Conservation (phyloP, 371 early-diverging fungal species). For the Mucor mucedo region DNA sequence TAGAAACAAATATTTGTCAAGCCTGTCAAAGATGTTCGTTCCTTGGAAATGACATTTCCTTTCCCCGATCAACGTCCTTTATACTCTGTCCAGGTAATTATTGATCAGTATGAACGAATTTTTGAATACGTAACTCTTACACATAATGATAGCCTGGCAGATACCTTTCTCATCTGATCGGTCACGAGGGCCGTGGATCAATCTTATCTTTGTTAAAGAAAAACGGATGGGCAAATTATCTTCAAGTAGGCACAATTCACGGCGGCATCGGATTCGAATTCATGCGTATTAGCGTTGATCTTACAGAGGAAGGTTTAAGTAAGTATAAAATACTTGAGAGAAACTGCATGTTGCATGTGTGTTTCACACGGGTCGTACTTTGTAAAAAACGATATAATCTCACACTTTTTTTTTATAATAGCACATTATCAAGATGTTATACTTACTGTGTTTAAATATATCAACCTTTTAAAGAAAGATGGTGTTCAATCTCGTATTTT, state of each 20-base stretch:
- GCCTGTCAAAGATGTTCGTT: slow-evolving; percentile 83
- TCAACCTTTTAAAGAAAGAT: slow-evolving; percentile 70
- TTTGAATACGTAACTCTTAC: no score
- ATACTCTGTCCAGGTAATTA: slow-evolving; percentile 59
- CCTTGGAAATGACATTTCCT: slow-evolving; percentile 84
- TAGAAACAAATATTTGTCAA: slow-evolving; percentile 77
- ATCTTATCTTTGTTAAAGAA: slow-evolving; percentile 84
- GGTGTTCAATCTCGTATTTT: slow-evolving; percentile 82
- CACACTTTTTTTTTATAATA: slow-evolving; percentile 24
- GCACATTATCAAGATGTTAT: slow-evolving; percentile 80
- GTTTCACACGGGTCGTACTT: slow-evolving; percentile 8
- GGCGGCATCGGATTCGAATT: slow-evolving; percentile 80
- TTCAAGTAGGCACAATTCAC: slow-evolving; percentile 71
- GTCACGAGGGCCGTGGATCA: slow-evolving; percentile 88
- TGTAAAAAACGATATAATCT: background rate
- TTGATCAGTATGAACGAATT: no score
- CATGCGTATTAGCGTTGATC: slow-evolving; percentile 77
- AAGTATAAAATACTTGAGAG: slow-evolving; percentile 29
- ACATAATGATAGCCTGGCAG: slow-evolving; percentile 58
- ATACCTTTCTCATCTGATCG: slow-evolving; percentile 80
- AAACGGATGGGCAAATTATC: slow-evolving; percentile 85
- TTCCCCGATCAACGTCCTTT: slow-evolving; percentile 76
- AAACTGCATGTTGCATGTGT: slow-evolving; percentile 6
- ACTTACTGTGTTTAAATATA: slow-evolving; percentile 84
- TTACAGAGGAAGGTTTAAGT: slow-evolving; percentile 83